Evolutionary conservation across 2,329 filamentous ascomycete genomes (phyloP).

Genomic region (Allantophomopsis cytisporea): DNA sequence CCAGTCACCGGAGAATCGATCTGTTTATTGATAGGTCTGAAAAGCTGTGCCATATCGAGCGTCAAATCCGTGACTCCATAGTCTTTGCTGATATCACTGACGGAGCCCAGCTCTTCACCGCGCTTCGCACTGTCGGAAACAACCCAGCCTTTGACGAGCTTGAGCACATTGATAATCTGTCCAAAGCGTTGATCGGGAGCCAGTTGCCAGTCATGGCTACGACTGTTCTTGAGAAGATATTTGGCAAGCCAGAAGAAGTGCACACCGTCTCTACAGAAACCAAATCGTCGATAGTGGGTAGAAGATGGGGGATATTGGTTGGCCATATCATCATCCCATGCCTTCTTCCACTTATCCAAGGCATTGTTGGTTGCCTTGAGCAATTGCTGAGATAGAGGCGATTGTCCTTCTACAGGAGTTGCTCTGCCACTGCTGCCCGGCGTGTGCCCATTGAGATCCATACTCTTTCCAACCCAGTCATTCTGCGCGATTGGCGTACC

Average conservation of each 20-base stretch:
- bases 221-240: conserved; percentile 46
- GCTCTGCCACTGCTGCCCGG: conserved; percentile 29
- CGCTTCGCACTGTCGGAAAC: conserved; percentile 47
- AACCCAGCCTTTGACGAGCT: conserved; percentile 45
- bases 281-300: conserved; percentile 44
- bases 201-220: conserved; percentile 36
- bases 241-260: conserved; percentile 64
- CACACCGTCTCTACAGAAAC: conserved; percentile 58
- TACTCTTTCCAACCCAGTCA: conserved; percentile 37
- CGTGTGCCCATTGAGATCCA: conserved; percentile 25
- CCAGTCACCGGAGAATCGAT: conserved; percentile 20
- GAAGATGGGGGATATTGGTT: conserved; percentile 47
- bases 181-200: conserved; percentile 44
- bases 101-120: conserved; percentile 54
- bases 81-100: conserved; percentile 53
- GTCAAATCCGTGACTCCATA: conserved; percentile 52
- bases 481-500: conserved; percentile 42
- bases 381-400: conserved; percentile 27
- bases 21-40: conserved; percentile 40
- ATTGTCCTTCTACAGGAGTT: conserved; percentile 25
- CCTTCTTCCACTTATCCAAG: conserved; percentile 58
- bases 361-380: conserved; percentile 35
- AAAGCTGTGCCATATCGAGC: conserved; percentile 59
- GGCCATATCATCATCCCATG: conserved; percentile 58
- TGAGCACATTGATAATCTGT: conserved; percentile 46